Evolutionary conservation across 73 alveolate species (phyloP).

Genomic region (Uronychia setigera): DNA sequence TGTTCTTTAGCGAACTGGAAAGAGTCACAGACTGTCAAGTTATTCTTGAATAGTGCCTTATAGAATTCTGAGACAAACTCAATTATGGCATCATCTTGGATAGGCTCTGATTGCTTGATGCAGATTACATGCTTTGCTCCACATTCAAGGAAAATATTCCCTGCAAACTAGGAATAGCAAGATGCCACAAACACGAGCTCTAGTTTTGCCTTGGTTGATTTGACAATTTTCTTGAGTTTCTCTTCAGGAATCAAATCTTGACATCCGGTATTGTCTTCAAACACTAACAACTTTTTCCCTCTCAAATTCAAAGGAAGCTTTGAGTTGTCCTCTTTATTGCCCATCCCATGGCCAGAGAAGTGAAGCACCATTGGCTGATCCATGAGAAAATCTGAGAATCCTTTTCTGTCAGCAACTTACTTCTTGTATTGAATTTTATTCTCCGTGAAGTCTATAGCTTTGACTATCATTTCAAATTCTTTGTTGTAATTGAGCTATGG

Average conservation of each 20-base stretch:
- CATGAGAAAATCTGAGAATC: conserved; percentile 24
- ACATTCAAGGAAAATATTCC: conserved; percentile 59
- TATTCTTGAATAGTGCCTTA: conserved; percentile 48
- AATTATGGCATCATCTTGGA: conserved; percentile 57
- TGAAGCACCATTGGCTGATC: conserved; percentile 56
- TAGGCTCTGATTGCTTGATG: conserved; percentile 32
- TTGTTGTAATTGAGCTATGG: conserved; percentile 36
- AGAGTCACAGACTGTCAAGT: conserved; percentile 56
- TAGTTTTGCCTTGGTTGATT: conserved; percentile 25
- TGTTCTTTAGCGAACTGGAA: conserved; percentile 51
- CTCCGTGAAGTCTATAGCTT: conserved; percentile 8
- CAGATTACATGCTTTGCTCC: conserved; percentile 78
- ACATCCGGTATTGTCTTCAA: conserved; percentile 65
- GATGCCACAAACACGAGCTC: conserved; percentile 72
- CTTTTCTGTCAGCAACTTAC: conserved; percentile 40
- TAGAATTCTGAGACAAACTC: conserved; percentile 48
- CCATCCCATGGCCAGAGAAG: conserved; percentile 34
- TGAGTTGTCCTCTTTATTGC: conserved; percentile 1
- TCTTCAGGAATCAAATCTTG: conserved; percentile 52
- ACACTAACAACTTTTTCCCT: conserved; percentile 46
- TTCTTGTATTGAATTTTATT: conserved; percentile 36
- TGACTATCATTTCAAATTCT: conserved; percentile 49
- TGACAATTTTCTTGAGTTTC: conserved; percentile 44
- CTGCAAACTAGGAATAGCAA: conserved; percentile 64
- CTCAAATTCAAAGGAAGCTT: conserved; percentile 13